Evolutionary conservation across 2,329 filamentous ascomycete genomes (phyloP).

Genomic region (Colletotrichum sp.): DNA sequence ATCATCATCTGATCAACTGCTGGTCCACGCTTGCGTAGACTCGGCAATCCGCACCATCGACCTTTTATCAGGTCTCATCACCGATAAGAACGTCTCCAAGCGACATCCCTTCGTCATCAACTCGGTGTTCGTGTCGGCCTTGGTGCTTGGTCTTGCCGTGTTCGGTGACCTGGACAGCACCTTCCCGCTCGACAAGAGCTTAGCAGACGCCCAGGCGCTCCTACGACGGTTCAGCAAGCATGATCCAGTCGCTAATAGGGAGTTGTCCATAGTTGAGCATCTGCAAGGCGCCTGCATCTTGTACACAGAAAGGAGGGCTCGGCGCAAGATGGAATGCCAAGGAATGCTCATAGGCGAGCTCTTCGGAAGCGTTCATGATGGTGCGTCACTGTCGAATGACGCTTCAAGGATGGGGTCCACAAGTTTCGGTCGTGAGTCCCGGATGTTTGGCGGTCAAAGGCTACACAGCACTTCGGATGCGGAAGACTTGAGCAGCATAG

Average conservation of each 20-base stretch:
- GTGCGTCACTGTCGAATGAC: background rate
- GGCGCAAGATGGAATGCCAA: constrained; percentile 27
- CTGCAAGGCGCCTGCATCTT: constrained; percentile 27
- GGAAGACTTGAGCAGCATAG: background rate
- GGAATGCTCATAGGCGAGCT: constrained; percentile 26
- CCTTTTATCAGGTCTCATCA: constrained; percentile 39
- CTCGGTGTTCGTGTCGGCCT: constrained; percentile 47
- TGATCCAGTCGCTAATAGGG: constrained; percentile 26
- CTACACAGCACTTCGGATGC: background rate
- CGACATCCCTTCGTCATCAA: constrained; percentile 50
- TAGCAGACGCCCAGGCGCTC: constrained; percentile 25
- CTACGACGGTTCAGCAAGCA: constrained; percentile 27
- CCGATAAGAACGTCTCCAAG: constrained; percentile 38
- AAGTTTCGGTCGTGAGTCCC: background rate
- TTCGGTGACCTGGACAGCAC: constrained; percentile 47
- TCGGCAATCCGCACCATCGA: constrained; percentile 40
- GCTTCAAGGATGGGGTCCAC: background rate
- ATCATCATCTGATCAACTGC: constrained; percentile 25
- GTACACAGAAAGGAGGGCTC: constrained; percentile 25
- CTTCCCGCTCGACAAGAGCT: constrained; percentile 33
- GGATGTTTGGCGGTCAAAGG: background rate
- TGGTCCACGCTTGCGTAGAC: constrained; percentile 37
- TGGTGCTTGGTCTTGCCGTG: constrained; percentile 48
- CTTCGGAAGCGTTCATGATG: constrained; percentile 27
- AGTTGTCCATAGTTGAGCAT: constrained; percentile 26